phyloP scores from a whole-genome alignment of 257 asterid species.

The Solanum etuberosum region DNA sequence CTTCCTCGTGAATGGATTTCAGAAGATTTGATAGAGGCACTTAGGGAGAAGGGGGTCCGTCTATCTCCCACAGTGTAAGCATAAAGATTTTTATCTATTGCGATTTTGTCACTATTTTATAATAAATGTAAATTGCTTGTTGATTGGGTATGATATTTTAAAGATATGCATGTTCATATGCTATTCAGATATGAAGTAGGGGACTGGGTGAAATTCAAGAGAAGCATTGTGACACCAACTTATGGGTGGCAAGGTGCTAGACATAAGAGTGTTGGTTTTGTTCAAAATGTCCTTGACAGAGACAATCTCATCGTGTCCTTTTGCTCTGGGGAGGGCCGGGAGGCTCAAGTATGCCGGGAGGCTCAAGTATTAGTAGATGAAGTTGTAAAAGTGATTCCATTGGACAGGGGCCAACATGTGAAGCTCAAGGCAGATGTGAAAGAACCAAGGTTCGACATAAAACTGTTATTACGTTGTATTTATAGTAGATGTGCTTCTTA shows the following conservation, averaged over 20 bases:
- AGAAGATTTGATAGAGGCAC: slow-evolving; percentile 85
- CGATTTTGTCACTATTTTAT: neutral
- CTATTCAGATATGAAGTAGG: slow-evolving; percentile 65
- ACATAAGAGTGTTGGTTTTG: slow-evolving; percentile 87
- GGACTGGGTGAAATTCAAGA: slow-evolving; percentile 93
- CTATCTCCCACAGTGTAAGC: slow-evolving; percentile 80
- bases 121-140: neutral
- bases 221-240: slow-evolving; percentile 58
- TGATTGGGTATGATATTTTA: neutral
- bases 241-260: slow-evolving; percentile 95
- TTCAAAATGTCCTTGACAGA: slow-evolving; percentile 72
- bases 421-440: slow-evolving; percentile 74
- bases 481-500: neutral
- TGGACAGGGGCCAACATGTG: slow-evolving; percentile 98
- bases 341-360: slow-evolving; percentile 59
- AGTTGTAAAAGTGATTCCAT: slow-evolving; percentile 81
- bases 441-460: slow-evolving; percentile 70
- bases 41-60: slow-evolving; percentile 53
- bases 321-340: slow-evolving; percentile 79
- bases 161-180: neutral
- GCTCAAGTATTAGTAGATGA: slow-evolving; percentile 59
- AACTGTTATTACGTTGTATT: neutral
- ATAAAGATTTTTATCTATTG: neutral
- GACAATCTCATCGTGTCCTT: slow-evolving; percentile 73
- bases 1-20: slow-evolving; percentile 99